Evolutionary conservation across 108 stramenopile genomes (phyloP).

Genomic region (Halocafeteria seosinensis): DNA sequence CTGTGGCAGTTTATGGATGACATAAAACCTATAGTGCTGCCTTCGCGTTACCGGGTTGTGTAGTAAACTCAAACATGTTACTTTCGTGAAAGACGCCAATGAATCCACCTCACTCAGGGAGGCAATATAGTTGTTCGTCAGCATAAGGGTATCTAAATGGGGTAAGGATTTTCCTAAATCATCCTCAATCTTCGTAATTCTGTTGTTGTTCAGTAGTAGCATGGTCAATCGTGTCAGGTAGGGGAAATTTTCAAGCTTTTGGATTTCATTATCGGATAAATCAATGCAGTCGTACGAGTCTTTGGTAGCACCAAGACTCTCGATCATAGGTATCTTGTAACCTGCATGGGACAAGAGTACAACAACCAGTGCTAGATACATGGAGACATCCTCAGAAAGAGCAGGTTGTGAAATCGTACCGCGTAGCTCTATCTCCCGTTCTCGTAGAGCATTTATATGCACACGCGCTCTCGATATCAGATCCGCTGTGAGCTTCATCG

Average conservation of each 20-base stretch:
- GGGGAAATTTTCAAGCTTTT: constrained; percentile 11
- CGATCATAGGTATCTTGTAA: constrained; percentile 3
- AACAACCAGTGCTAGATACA: background rate
- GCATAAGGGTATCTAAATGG: constrained; percentile 8
- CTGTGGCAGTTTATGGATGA: constrained; percentile 7
- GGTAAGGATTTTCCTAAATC: constrained; percentile 1
- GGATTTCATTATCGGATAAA: constrained; percentile 14
- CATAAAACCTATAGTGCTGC: constrained; percentile 9
- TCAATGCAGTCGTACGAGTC: constrained; percentile 15
- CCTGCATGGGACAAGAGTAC: background rate
- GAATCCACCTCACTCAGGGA: constrained; percentile 6
- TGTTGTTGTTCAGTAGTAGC: constrained; percentile 8
- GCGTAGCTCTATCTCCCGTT: constrained; percentile 17
- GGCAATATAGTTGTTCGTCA: constrained; percentile 8
- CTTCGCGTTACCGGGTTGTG: constrained; percentile 5
- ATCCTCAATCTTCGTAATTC: background rate
- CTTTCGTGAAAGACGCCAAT: background rate
- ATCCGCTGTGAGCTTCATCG: constrained; percentile 11
- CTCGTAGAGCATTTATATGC: constrained; percentile 5
- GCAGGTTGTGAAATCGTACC: background rate
- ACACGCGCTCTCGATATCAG: background rate
- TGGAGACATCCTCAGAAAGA: background rate
- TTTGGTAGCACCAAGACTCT: constrained; percentile 10
- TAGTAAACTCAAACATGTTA: background rate
- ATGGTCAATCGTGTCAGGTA: constrained; percentile 1